A percentile compares a stretch with the other conserved stretches of the same genome.
Conservation (phyloP, 352 stramenopile species). For the Plasmopara viticola region DNA sequence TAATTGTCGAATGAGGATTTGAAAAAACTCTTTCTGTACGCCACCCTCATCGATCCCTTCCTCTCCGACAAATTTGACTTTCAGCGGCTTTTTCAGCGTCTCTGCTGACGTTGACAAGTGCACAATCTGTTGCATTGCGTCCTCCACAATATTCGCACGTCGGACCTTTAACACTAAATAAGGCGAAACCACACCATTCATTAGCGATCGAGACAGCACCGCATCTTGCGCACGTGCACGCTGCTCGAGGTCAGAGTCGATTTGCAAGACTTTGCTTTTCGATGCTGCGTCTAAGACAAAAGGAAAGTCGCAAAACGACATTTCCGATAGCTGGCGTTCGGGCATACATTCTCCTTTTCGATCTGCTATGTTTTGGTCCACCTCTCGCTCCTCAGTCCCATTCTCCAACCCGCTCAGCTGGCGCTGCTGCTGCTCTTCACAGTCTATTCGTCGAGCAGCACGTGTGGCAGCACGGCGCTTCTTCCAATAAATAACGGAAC, state of each 20-base stretch:
- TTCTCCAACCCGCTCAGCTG: slow-evolving; percentile 11
- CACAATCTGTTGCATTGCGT: slow-evolving; percentile 65
- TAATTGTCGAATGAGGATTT: slow-evolving; percentile 70
- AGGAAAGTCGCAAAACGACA: slow-evolving; percentile 78
- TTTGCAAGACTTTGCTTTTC: slow-evolving; percentile 71
- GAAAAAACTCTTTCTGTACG: slow-evolving; percentile 80
- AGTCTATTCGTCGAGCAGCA: slow-evolving; percentile 10
- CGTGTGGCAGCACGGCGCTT: slow-evolving; percentile 33
- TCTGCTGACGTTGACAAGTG: slow-evolving; percentile 42
- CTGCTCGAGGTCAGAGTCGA: slow-evolving; percentile 73
- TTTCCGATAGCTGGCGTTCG: slow-evolving; percentile 59
- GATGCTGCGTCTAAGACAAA: slow-evolving; percentile 74
- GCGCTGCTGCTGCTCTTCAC: slow-evolving; percentile 16
- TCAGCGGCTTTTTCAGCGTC: slow-evolving; percentile 71
- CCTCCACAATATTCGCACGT: slow-evolving; percentile 70
- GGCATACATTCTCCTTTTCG: slow-evolving; percentile 19
- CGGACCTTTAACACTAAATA: slow-evolving; percentile 64
- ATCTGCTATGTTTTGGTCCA: slow-evolving; percentile 11
- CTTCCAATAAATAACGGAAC: slow-evolving; percentile 67
- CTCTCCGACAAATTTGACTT: slow-evolving; percentile 80
- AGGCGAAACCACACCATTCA: slow-evolving; percentile 29
- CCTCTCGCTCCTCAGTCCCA: slow-evolving; percentile 17
- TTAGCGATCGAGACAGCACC: slow-evolving; percentile 31
- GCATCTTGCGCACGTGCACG: slow-evolving; percentile 49
- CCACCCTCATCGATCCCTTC: slow-evolving; percentile 78